These are phyloP conservation scores for Nigrospora sphaerica DNA, from an alignment of 2,329 filamentous ascomycete species.

Conservation along the genomic window DNA sequence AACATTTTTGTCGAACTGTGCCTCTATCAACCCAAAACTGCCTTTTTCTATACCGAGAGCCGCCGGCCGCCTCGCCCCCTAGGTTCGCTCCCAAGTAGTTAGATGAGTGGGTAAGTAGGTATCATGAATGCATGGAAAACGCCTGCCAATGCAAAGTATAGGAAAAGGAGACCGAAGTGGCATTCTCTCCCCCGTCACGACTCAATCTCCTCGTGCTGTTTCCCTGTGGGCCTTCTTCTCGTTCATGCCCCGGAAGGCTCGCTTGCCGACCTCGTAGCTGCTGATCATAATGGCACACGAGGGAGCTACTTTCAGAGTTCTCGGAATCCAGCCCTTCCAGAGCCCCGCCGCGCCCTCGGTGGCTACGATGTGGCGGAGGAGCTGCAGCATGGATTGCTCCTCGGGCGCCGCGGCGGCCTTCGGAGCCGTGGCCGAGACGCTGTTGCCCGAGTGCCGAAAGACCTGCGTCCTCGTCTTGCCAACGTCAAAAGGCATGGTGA, in stretches of 20 bases:
- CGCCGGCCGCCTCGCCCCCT: no score
- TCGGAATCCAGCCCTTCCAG: conserved; percentile 86
- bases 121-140: conserved; percentile 17
- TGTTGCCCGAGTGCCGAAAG: conserved; percentile 47
- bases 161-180: not conserved
- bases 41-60: no score
- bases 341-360: conserved; percentile 75
- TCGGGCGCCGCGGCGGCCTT: conserved; percentile 50
- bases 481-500: conserved; percentile 94
- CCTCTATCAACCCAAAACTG: no score
- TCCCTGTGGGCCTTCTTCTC: conserved; percentile 29
- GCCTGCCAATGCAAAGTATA: conserved; percentile 21
- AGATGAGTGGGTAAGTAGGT: conserved; percentile 10
- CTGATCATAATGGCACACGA: conserved; percentile 99
- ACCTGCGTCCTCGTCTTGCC: conserved; percentile 95
- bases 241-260: conserved; percentile 73
- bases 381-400: conserved; percentile 68
- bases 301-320: conserved; percentile 89
- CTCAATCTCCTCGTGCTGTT: conserved; percentile 6
- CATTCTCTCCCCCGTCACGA: conserved; percentile 6
- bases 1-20: no score
- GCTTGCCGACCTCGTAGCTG: conserved; percentile 93
- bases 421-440: conserved; percentile 16
- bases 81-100: no score
- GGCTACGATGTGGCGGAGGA: conserved; percentile 86